phyloP scores from a whole-genome alignment of 192 early-diverging fungal genomes.

The Umbelopsis vinacea region DNA sequence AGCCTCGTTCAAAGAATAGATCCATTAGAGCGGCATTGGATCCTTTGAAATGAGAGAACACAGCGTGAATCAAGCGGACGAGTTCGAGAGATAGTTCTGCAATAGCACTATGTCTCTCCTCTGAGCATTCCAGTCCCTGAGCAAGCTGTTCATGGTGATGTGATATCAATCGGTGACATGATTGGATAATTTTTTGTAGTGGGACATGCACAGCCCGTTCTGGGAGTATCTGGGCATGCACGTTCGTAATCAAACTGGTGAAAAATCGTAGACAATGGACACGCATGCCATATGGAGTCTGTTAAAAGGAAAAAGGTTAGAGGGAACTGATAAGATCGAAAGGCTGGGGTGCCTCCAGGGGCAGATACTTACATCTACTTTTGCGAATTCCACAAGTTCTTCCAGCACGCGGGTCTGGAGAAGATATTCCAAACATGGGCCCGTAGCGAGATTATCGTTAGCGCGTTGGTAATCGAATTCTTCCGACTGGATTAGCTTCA shows the following conservation, averaged over 20 bases:
- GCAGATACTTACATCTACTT: constrained; percentile 41
- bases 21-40: constrained; percentile 46
- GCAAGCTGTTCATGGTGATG: constrained; percentile 42
- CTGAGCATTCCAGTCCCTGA: constrained; percentile 31
- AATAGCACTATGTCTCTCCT: constrained; percentile 39
- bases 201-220: constrained; percentile 46
- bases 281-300: constrained; percentile 49
- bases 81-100: constrained; percentile 44
- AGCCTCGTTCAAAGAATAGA: constrained; percentile 45
- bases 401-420: constrained; percentile 40
- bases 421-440: constrained; percentile 41
- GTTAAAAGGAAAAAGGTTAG: constrained; percentile 1
- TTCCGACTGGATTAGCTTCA: constrained; percentile 42
- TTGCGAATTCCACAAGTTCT: constrained; percentile 43
- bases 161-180: constrained; percentile 41
- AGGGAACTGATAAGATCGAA: background rate
- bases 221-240: constrained; percentile 45
- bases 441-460: constrained; percentile 36
- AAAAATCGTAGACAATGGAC: constrained; percentile 44
- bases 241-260: constrained; percentile 40
- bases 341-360: background rate
- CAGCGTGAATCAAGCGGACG: constrained; percentile 43
- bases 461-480: constrained; percentile 40
- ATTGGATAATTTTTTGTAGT: constrained; percentile 41
- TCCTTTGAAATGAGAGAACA: constrained; percentile 46